A percentile compares a stretch with the other conserved stretches of the same genome.
These are phyloP conservation scores for Sorghum bicolor DNA, from an alignment of 176 grass and related monocot genomes.

Conservation along the genomic window Sorghum_bicolor_NCBIv3 NC_012870.2:65588001-65588500, in stretches of 20 bases:
- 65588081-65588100: conserved; percentile 14
- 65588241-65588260: conserved; percentile 94
- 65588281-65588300: neutral
- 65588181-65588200: conserved; percentile 55
- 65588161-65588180: conserved; percentile 16
- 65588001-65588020: conserved; percentile 65
- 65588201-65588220: conserved; percentile 75
- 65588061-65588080: neutral
- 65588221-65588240: conserved; percentile 92
- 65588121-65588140: neutral
- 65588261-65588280: conserved; percentile 1
- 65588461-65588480: no score
- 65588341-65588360: no score
- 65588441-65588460: no score
- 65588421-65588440: no score
- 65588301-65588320: conserved; percentile 1
- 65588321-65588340: neutral
- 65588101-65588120: neutral
- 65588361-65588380: no score
- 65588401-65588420: no score
- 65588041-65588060: conserved; percentile 93
- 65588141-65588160: neutral
- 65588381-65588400: no score
- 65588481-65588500: no score
- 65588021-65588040: conserved; percentile 76